Evolutionary conservation across 176 grass and related monocot genomes (phyloP).

Genomic region (Neostapfia colusana): DNA sequence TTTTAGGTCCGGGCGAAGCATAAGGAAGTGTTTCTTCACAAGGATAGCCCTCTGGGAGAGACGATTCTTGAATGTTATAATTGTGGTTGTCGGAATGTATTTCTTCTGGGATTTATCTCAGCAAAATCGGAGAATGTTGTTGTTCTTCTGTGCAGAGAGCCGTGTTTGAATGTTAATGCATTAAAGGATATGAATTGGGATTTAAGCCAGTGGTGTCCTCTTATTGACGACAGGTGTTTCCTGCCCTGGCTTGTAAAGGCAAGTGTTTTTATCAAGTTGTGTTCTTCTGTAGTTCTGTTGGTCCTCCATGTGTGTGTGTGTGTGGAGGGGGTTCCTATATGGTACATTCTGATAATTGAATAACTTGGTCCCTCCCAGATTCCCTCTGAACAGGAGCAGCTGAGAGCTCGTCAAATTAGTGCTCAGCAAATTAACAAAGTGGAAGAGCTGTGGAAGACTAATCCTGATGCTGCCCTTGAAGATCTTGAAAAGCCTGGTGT

Average conservation of each 20-base stretch:
- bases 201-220: slow-evolving; percentile 96
- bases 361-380: slow-evolving; percentile 55
- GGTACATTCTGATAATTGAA: slow-evolving; percentile 21
- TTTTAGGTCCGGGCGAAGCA: slow-evolving; percentile 90
- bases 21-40: slow-evolving; percentile 98
- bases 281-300: slow-evolving; percentile 24
- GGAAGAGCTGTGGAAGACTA: slow-evolving; percentile 98
- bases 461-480: slow-evolving; percentile 95
- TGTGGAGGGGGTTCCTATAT: neutral
- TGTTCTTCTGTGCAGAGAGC: slow-evolving; percentile 96
- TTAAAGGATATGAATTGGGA: slow-evolving; percentile 99
- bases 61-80: slow-evolving; percentile 99
- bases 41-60: slow-evolving; percentile 94
- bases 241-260: slow-evolving; percentile 98
- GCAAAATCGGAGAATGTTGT: slow-evolving; percentile 96
- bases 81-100: slow-evolving; percentile 96
- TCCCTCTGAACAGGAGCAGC: slow-evolving; percentile 95
- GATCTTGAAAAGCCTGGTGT: slow-evolving; percentile 98
- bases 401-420: slow-evolving; percentile 94
- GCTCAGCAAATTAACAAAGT: slow-evolving; percentile 99
- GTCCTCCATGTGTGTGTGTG: neutral
- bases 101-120: slow-evolving; percentile 99
- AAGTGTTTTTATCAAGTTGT: slow-evolving; percentile 30
- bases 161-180: slow-evolving; percentile 97
- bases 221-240: slow-evolving; percentile 98